Evolutionary conservation across 495 filamentous ascomycete species (phyloP).

Genomic region (Antarctomyces pellizariae): DNA sequence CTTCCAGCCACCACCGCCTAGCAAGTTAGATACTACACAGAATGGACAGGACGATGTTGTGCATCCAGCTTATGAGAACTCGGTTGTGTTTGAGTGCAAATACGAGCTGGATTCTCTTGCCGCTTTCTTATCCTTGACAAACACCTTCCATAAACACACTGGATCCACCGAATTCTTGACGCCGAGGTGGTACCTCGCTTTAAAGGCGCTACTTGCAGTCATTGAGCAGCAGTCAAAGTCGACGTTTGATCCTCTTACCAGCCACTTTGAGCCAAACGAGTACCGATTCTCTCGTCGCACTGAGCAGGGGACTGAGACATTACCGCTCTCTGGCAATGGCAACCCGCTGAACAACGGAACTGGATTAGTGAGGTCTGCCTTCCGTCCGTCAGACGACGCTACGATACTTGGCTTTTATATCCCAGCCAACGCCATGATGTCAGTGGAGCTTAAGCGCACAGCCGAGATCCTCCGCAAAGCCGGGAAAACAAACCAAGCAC

Average conservation of each 20-base stretch:
- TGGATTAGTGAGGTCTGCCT: constrained; percentile 72
- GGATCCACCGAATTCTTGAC: constrained; percentile 56
- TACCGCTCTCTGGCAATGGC: constrained; percentile 58
- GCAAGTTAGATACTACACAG: constrained; percentile 37
- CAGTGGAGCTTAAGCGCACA: constrained; percentile 63
- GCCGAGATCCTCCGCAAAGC: constrained; percentile 39
- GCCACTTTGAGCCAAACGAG: constrained; percentile 38
- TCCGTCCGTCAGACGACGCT: constrained; percentile 94
- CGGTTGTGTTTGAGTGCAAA: constrained; percentile 89
- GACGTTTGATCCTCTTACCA: constrained; percentile 49
- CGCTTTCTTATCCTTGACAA: constrained; percentile 66
- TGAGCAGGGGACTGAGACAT: constrained; percentile 67
- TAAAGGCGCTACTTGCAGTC: constrained; percentile 47
- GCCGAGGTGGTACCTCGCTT: constrained; percentile 53
- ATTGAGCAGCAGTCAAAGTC: constrained; percentile 56
- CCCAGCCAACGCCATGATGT: constrained; percentile 89
- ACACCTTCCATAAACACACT: constrained; percentile 67
- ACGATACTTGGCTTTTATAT: constrained; percentile 91
- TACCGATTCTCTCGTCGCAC: constrained; percentile 78
- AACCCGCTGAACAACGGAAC: constrained; percentile 78
- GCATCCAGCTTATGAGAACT: constrained; percentile 64
- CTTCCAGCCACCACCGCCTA: constrained; percentile 81
- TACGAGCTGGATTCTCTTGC: constrained; percentile 95
- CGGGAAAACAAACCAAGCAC: constrained; percentile 23
- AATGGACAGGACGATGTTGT: constrained; percentile 68